Evolutionary conservation across 1,284 basidiomycete genomes (phyloP), one percentile per base, ranked within the genome.

Genomic region (Marasmius sp.): DNA sequence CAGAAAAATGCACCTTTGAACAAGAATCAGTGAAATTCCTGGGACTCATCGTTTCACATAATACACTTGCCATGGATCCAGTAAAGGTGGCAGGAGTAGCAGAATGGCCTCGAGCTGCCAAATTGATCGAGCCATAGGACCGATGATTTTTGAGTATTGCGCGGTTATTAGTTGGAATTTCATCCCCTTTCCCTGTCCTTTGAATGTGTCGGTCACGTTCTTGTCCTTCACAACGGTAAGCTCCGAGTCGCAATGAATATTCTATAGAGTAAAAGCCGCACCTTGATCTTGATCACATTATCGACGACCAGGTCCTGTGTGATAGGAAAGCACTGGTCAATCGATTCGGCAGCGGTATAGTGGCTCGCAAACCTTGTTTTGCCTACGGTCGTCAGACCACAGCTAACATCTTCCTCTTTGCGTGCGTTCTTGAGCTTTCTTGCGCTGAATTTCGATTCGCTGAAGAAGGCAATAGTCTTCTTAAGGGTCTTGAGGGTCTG

Each of bases 351-450:
- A n/a, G 57, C 57, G 16, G 39, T 58, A n/a, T 58, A 58, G 45
- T 58, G 57, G 16, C 36, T 58, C 9, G 57, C 57, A 51, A 58
- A 58, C 9, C 33, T 41, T n/a, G 57, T 58, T 51, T 58, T 58
- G 9, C 57, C 45, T 27, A 66, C 54, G 38, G 49, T 52, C 34
- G 48, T 49, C 16, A 63, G 20, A 18, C 59, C 27, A 36, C 62
- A 18, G 12, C 14, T 41, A 18, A 66, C 57, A 18, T 66, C 55
- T n/a, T 65, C 59, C 22, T 49, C 61, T 22, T 48, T 63, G 18
- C 64, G 60, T 1, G 57, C 51, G 18, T 61, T 49, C 34, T 51
- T 51, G 22, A 58, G n/a, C 22, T 14, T 39, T 2, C 37, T 8
- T 4, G 34, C 20, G 6, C 20, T 4, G 10, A 12, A 57, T 12